These are phyloP conservation scores for Trichoderma brevicompactum DNA, from an alignment of 2,329 filamentous ascomycete species.

Conservation along the genomic window DNA sequence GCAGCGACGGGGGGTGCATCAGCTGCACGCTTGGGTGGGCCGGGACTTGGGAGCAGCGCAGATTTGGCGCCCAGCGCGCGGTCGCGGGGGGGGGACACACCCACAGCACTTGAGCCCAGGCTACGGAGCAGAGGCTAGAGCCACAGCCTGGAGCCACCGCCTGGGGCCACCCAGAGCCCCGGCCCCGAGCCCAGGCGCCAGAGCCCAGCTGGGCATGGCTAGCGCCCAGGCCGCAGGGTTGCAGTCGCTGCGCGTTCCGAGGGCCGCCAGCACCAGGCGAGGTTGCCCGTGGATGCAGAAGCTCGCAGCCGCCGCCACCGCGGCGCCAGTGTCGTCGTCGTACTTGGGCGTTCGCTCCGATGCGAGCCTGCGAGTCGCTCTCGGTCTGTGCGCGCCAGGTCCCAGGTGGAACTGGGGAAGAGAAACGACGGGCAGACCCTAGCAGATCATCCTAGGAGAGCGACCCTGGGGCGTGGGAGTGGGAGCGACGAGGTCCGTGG, in stretches of 20 bases:
- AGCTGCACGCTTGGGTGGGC: conserved; percentile 29
- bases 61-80: conserved; percentile 13
- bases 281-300: conserved; percentile 14
- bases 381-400: conserved; percentile 22
- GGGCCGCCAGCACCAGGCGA: conserved; percentile 13
- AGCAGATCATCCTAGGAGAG: not conserved
- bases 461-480: not conserved
- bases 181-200: conserved; percentile 16
- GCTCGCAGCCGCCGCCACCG: conserved; percentile 19
- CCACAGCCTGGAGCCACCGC: conserved; percentile 12
- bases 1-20: conserved; percentile 30
- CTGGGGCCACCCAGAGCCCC: conserved; percentile 15
- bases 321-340: conserved; percentile 19
- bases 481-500: not conserved
- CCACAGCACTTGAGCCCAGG: not conserved
- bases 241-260: conserved; percentile 25
- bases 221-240: conserved; percentile 13
- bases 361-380: conserved; percentile 25
- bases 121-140: conserved; percentile 12
- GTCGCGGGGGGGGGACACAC: no score
- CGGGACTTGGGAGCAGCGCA: conserved; percentile 11
- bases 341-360: conserved; percentile 9
- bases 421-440: not conserved
- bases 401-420: conserved; percentile 26
- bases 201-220: conserved; percentile 27